Base-by-base conservation (phyloP, 768 basidiomycete species). In the Mycena venus region DNA sequence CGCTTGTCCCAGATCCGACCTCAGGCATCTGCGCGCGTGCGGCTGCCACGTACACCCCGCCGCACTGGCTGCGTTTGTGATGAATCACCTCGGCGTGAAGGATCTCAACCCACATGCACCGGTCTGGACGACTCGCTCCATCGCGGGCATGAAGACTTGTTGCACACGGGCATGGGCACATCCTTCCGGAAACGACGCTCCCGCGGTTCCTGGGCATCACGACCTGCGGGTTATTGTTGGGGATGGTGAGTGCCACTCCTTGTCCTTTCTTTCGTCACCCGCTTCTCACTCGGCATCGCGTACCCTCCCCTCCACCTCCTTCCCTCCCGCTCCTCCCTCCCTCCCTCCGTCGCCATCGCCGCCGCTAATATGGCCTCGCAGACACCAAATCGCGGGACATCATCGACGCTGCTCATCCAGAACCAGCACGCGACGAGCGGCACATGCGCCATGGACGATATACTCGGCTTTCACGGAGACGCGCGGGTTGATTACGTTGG, bases 401-500 rank as follows among this genome's bases (percentile, higher is more conserved):
- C 4, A 94, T 96, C n/a, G 92, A 94, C 93, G 56, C 82, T 98
- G 79, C 83, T 97, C 79, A 92, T 97, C 23, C 96, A 96, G 23
- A 94, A 90, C 81, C 96, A 98, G 79, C 92, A 91, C 72, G 92
- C 95, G 71, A 96, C 95, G 74, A 91, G 92, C 70, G 95, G 97
- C 84, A 96, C 95, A 19, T 97, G 96, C 82, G 91, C 92, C 25
- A 97, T 96, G 93, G 92, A 95, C 66, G 92, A 94, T 60, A 94
- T 96, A 11, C 84, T 96, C 83, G 89, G 91, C 77, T n/a, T 95
- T 97, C 80, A 95, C 95, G 76, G 94, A 96, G 79, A 91, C 92
- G 79, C 85, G 94, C 73, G 90, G 89, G 76, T 82, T 97, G 78
- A 93, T 97, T 59, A 96, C 96, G 7, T 89, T 97, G 59, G 96